Evolutionary conservation across 2,329 filamentous ascomycete genomes (phyloP), one percentile per base, ranked within the genome.

Genomic region (Akanthomyces lecanii): DNA sequence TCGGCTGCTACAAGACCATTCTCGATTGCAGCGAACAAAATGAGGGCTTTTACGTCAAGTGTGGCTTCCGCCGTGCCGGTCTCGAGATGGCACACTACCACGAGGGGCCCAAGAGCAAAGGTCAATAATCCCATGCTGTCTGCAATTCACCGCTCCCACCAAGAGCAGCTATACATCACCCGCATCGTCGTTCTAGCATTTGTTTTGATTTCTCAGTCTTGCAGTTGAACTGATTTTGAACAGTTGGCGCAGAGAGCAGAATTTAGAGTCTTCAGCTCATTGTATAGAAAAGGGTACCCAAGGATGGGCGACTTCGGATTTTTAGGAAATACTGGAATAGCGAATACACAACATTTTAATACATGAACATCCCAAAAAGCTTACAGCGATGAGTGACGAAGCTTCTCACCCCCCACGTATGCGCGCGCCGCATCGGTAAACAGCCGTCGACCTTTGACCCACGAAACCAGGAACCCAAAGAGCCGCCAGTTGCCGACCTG

Each of bases 21-120:
- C 85, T 98, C 67, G 94, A 98, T 77, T 99, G 95, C 81, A 96
- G 90, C 68, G 94, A 97, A 77, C 86, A 89, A 70, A 99, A 98
- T 75, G 92, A 97, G 77, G 94, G 93, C 25, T 98, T 99, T 81
- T 99, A 99, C 76, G 84, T 97, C 76, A 98, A 98, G 83, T 98
- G 95, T 77, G 94, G 94, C 64, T 98, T 96, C 77, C 89, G 92
- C 78, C 83, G 92, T 66, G 94, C 92, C 33, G 95, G 95, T 18
- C 79, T 97, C 63, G 91, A 99, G 78, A 98, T 99, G 95, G 92
- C 94, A 50, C 92, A 97, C 80, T 97, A 97, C 78, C 95, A 96
- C 74, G 92, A 89, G 64, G 75, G 71, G 54, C 73, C 75, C 69
- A 83, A 83, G 73, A 79, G 76, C 74, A 82, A 82, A 57, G 61